These are phyloP conservation scores for Colletotrichum musae DNA, from an alignment of 2,329 filamentous ascomycete genomes.

Conservation along the genomic window DNA sequence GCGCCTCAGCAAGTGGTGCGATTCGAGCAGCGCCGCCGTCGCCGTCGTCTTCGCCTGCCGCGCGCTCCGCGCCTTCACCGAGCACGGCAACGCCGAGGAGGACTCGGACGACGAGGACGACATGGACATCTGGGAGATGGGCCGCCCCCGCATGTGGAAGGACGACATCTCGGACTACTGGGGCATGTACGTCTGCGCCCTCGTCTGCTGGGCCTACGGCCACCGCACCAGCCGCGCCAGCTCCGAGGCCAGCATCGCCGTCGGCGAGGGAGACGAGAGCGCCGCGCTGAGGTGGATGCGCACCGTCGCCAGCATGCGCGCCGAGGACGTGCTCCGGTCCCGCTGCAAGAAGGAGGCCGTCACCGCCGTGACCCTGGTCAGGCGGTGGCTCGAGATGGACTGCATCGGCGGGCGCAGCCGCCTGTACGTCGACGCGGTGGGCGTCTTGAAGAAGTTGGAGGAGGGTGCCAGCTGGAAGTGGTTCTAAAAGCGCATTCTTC, in stretches of 20 bases:
- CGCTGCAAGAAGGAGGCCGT: constrained; percentile 58
- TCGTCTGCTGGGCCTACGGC: constrained; percentile 73
- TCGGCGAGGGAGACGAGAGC: constrained; percentile 35
- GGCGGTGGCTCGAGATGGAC: constrained; percentile 63
- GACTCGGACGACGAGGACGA: constrained; percentile 26
- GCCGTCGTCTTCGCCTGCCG: constrained; percentile 67
- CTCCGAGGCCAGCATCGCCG: constrained; percentile 42
- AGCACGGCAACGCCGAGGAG: constrained; percentile 38
- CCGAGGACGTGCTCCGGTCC: constrained; percentile 56
- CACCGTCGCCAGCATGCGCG: constrained; percentile 56
- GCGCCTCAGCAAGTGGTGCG: constrained; percentile 62
- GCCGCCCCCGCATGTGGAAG: constrained; percentile 44
- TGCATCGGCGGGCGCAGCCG: constrained; percentile 64
- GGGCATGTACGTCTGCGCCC: constrained; percentile 69
- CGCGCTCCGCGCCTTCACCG: constrained; percentile 60
- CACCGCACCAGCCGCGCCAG: constrained; percentile 47
- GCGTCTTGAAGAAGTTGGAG: constrained; percentile 67
- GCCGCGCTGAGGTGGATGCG: constrained; percentile 55
- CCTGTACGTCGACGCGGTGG: constrained; percentile 67
- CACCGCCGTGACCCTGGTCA: constrained; percentile 64
- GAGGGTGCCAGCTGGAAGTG: constrained; percentile 49
- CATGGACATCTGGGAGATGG: constrained; percentile 29
- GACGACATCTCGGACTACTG: constrained; percentile 66
- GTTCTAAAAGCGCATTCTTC: constrained; percentile 20
- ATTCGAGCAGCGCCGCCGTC: constrained; percentile 59